Evolutionary conservation across 1,284 basidiomycete species (phyloP), one percentile per base, ranked within the genome.

Genomic region (Tilletia indica): DNA sequence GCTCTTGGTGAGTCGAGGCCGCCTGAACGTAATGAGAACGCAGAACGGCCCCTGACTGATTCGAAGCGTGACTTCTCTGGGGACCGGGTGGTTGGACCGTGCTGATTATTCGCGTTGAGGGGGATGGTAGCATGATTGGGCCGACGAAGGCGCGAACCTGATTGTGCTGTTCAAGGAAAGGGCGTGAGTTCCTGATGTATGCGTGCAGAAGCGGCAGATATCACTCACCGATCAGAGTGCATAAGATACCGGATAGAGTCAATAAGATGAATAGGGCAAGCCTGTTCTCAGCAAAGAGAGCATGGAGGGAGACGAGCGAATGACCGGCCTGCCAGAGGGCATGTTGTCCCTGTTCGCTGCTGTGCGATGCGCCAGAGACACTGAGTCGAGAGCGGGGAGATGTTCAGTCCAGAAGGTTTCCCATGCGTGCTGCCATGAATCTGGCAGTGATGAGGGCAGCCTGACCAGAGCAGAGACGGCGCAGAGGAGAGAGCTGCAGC

Each of bases 401-500:
- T 36, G 12, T 5, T 45, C 5, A 45, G 61, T 64, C 61, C 61
- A 64, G 16, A 36, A 42, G 11, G 61, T 8, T 4, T 11, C 3
- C 61, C 61, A 64, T 25, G 21, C 19, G 51, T 19, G 8, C 11
- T 19, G 12, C 61, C 61, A 64, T 16, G 61, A 39, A 3, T 11
- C 61, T 4, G 61, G 61, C 8, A 64, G 16, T 4, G 36, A 16
- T 4, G 12, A 5, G 11, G 61, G 38, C 12, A 42, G 12, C 6
- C 34, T 25, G n/a, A 64, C 34, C 34, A 64, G 61, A 14, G 34
- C 31, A 9, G 61, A 64, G 34, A 19, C 61, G 36, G 61, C 61
- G 61, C 14, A 36, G 11, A 64, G 61, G 61, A 64, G 16, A 6
- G 34, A 64, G 61, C 61, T 64, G 61, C 61, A 64, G 61, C 61